Percentiles rank a stretch among this genome's conserved stretches.
phyloP scores from a whole-genome alignment of 495 filamentous ascomycete species.

The Lasiosphaeriaceae sp. region DNA sequence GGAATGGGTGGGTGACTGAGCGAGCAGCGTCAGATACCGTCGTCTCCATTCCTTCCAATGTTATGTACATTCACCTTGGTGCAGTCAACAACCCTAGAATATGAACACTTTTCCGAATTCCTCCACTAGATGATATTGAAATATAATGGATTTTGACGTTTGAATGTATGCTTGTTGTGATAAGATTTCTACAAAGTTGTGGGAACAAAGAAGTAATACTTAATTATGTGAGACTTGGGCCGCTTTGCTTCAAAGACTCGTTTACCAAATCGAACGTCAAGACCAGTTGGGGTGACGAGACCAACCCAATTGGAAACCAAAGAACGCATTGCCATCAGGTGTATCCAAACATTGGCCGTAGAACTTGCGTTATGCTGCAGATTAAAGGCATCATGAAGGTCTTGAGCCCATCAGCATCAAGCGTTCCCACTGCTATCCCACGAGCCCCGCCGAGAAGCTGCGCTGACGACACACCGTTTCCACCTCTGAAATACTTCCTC shows the following conservation, averaged over 20 bases:
- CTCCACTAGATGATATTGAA: neutral
- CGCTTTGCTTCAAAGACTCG: too few relatives aligned
- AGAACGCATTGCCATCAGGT: neutral
- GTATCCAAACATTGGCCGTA: neutral
- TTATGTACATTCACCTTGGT: conserved; percentile 58
- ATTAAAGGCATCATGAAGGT: neutral
- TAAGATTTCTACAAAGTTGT: too few relatives aligned
- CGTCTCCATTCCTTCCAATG: conserved; percentile 29
- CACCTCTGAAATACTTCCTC: neutral
- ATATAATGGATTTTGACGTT: too few relatives aligned
- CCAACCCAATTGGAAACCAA: neutral
- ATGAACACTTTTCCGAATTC: conserved; percentile 2
- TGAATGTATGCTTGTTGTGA: too few relatives aligned
- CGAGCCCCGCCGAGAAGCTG: too few relatives aligned
- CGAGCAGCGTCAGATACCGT: conserved; percentile 41
- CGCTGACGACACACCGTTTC: too few relatives aligned
- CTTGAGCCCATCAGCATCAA: neutral
- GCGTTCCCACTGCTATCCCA: neutral
- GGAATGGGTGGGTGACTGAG: conserved; percentile 6
- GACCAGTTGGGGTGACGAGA: too few relatives aligned
- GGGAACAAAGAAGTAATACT: too few relatives aligned
- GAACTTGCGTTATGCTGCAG: neutral
- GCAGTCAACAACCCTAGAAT: conserved; percentile 38
- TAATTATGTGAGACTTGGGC: too few relatives aligned
- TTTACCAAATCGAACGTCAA: too few relatives aligned